Conservation (phyloP, 192 early-diverging fungal species). For the Linnemannia zychae region DNA sequence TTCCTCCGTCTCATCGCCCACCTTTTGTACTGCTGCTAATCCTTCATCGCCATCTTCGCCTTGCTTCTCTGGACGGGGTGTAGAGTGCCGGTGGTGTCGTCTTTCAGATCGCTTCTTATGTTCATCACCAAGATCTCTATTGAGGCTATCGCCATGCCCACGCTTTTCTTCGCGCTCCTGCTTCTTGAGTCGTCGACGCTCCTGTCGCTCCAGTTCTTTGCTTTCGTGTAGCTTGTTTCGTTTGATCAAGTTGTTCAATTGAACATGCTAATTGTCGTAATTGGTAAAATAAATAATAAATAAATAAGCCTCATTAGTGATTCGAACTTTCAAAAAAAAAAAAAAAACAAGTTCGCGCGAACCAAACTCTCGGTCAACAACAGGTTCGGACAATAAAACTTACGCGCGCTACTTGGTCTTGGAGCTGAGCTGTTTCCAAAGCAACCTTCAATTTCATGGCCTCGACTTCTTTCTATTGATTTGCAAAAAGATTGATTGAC, state of each 20-base stretch:
- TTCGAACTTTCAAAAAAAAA: neutral
- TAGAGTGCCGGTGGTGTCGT: slow-evolving; percentile 34
- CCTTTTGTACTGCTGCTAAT: neutral
- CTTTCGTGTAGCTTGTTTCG: slow-evolving; percentile 39
- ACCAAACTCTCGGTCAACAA: neutral
- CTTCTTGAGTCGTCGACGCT: slow-evolving; percentile 18
- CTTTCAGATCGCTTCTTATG: slow-evolving; percentile 13
- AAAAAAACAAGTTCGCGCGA: no score
- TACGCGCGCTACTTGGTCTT: slow-evolving; percentile 50
- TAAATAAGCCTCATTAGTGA: neutral
- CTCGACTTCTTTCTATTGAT: slow-evolving; percentile 39
- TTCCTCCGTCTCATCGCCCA: slow-evolving; percentile 6
- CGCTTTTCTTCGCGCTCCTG: slow-evolving; percentile 32
- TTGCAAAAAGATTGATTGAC: neutral
- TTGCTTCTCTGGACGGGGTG: slow-evolving; percentile 23
- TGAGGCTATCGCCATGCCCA: slow-evolving; percentile 10
- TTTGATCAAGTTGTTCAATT: slow-evolving; percentile 35
- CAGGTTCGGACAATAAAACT: neutral
- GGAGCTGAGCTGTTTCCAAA: slow-evolving; percentile 30
- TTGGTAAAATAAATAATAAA: neutral
- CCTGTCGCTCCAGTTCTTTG: slow-evolving; percentile 31
- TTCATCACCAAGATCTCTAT: slow-evolving; percentile 11
- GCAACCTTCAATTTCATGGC: slow-evolving; percentile 31
- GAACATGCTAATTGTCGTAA: slow-evolving; percentile 27
- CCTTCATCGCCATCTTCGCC: slow-evolving; percentile 7